Evolutionary conservation across 2,329 filamentous ascomycete species (phyloP).

Genomic region (Alternaria gansuensis): DNA sequence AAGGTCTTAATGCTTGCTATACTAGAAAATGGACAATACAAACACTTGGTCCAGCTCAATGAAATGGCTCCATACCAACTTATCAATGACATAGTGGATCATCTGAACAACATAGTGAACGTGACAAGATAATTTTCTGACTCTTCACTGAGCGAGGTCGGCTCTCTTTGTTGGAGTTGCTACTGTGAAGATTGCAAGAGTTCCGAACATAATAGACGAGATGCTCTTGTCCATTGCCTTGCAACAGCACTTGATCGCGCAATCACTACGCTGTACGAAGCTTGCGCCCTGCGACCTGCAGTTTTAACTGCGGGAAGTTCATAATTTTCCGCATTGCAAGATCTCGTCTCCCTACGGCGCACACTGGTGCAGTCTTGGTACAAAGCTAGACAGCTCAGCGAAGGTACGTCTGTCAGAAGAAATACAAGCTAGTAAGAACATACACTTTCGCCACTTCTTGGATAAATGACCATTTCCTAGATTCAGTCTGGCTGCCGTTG

Average conservation of each 20-base stretch:
- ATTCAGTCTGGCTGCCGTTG: constrained; percentile 16
- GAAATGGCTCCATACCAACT: too few relatives aligned
- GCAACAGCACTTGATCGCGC: neutral
- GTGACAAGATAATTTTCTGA: neutral
- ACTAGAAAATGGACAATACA: neutral
- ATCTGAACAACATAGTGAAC: neutral
- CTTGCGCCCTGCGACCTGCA: too few relatives aligned
- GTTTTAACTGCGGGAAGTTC: neutral
- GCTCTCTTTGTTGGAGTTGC: neutral
- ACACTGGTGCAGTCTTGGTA: neutral
- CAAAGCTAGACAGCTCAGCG: neutral
- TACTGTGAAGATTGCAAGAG: neutral
- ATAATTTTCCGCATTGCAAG: too few relatives aligned
- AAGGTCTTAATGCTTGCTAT: neutral
- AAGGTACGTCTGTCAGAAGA: neutral
- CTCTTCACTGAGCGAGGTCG: neutral
- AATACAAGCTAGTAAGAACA: neutral
- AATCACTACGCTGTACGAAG: neutral
- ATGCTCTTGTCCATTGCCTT: neutral
- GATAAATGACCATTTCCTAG: constrained; percentile 9
- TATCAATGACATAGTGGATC: neutral
- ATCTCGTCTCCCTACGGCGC: neutral
- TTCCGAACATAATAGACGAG: neutral
- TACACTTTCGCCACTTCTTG: constrained; percentile 1
- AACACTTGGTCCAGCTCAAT: too few relatives aligned